Percentiles rank a stretch among this genome's conserved stretches.
Conservation (phyloP, 306 rosid species). For the Hippophae gyantsensis region DNA sequence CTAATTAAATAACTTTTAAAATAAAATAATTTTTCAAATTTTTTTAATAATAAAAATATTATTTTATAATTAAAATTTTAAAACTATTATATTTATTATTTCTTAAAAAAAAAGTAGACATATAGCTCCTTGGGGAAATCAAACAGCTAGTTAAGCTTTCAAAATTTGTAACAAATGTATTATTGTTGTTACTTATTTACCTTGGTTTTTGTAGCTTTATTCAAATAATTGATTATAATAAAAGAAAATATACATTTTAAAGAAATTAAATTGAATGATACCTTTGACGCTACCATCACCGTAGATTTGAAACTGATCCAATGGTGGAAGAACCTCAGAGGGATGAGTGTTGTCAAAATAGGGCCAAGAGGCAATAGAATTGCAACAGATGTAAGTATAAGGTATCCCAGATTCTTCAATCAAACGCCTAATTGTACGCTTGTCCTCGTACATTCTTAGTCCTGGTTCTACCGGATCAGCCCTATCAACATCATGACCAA, state of each 20-base stretch:
- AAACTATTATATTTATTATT: too few relatives aligned
- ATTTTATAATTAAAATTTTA: too few relatives aligned
- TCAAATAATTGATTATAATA: too few relatives aligned
- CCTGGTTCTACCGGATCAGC: slow-evolving; percentile 72
- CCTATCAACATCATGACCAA: slow-evolving; percentile 65
- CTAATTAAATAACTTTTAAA: too few relatives aligned
- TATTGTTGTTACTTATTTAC: too few relatives aligned
- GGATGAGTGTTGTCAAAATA: slow-evolving; percentile 54
- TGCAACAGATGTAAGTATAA: slow-evolving; percentile 50
- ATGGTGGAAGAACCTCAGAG: slow-evolving; percentile 44
- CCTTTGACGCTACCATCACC: slow-evolving; percentile 67
- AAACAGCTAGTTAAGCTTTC: too few relatives aligned
- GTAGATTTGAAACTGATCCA: slow-evolving; percentile 49
- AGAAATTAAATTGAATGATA: not conserved
- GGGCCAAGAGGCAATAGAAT: slow-evolving; percentile 77
- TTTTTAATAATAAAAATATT: too few relatives aligned
- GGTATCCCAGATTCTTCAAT: slow-evolving; percentile 37
- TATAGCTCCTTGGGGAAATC: too few relatives aligned
- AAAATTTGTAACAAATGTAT: too few relatives aligned
- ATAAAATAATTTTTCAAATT: too few relatives aligned
- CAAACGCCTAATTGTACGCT: slow-evolving; percentile 38
- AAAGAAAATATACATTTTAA: not conserved
- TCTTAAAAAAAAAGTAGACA: too few relatives aligned
- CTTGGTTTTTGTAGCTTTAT: too few relatives aligned
- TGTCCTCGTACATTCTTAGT: slow-evolving; percentile 34